Conservation (phyloP, 2,329 filamentous ascomycete genomes). For the Sporothrix pseudoabietina region DNA sequence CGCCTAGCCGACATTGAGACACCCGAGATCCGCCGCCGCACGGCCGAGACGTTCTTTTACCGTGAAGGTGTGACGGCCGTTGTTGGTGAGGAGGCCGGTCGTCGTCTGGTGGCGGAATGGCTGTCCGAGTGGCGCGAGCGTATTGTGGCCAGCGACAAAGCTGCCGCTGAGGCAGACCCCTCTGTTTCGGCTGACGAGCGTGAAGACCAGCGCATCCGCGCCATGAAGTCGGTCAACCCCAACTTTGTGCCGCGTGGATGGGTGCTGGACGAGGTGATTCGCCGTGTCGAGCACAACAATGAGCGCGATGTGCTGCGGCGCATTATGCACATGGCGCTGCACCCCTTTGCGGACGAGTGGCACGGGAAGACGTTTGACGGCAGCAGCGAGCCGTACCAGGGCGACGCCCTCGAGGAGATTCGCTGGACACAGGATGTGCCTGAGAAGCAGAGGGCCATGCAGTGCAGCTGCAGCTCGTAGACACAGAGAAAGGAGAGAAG, state of each 20-base stretch:
- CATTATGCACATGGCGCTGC: slow-evolving; percentile 78
- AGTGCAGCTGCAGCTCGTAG: slow-evolving; percentile 93
- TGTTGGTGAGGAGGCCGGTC: slow-evolving; percentile 62
- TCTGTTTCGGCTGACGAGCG: background rate
- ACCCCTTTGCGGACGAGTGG: slow-evolving; percentile 84
- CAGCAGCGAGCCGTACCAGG: slow-evolving; percentile 49
- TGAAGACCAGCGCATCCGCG: slow-evolving; percentile 52
- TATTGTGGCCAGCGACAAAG: slow-evolving; percentile 62
- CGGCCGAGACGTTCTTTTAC: slow-evolving; percentile 78
- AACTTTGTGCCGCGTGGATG: slow-evolving; percentile 90
- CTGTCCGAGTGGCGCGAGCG: slow-evolving; percentile 75
- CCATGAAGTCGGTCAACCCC: slow-evolving; percentile 87
- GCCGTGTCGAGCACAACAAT: slow-evolving; percentile 78
- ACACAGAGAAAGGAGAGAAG: slow-evolving; percentile 32
- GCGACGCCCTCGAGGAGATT: slow-evolving; percentile 72
- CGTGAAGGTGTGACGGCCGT: slow-evolving; percentile 64
- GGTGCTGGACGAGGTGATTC: slow-evolving; percentile 92
- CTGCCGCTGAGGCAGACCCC: slow-evolving; percentile 56
- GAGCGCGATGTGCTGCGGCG: slow-evolving; percentile 77
- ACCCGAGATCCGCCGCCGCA: slow-evolving; percentile 62
- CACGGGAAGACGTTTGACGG: slow-evolving; percentile 53
- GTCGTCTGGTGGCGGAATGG: slow-evolving; percentile 73
- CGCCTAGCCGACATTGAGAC: slow-evolving; percentile 64
- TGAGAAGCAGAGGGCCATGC: slow-evolving; percentile 73
- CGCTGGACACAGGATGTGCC: slow-evolving; percentile 87